Percentiles rank a stretch among this genome's conserved stretches.
Evolutionary conservation across 768 basidiomycete genomes (phyloP).

Genomic region (Suillus paluster): DNA sequence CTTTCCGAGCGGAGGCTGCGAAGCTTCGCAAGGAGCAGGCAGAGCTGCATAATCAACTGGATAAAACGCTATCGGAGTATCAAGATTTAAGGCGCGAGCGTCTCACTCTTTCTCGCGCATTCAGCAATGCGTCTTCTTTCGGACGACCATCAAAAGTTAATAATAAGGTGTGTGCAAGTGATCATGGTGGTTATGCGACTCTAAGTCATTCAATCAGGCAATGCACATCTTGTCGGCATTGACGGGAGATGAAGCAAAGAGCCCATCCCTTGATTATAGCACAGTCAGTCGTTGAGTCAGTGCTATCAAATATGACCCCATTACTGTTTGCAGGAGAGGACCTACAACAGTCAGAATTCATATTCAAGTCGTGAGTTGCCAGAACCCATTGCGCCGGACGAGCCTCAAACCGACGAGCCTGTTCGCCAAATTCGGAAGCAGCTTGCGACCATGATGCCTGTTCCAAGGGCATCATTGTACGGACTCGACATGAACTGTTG

Average conservation of each 20-base stretch:
- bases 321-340: not conserved
- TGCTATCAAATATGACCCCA: not conserved
- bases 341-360: not conserved
- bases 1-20: slow-evolving; percentile 25
- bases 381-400: not conserved
- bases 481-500: not conserved
- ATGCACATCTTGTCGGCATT: slow-evolving; percentile 4
- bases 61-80: slow-evolving; percentile 21
- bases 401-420: not conserved
- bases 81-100: slow-evolving; percentile 29
- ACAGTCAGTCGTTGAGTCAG: slow-evolving; percentile 1
- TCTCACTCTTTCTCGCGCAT: slow-evolving; percentile 18
- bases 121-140: not conserved
- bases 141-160: slow-evolving; percentile 6
- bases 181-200: not conserved
- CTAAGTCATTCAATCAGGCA: not conserved
- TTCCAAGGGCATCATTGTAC: slow-evolving; percentile 2
- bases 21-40: slow-evolving; percentile 24
- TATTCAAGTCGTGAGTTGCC: slow-evolving; percentile 6
- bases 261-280: slow-evolving; percentile 7
- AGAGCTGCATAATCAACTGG: slow-evolving; percentile 25
- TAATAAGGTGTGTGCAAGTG: slow-evolving; percentile 16
- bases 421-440: not conserved
- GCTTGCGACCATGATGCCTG: not conserved
- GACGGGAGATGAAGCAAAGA: not conserved